Evolutionary conservation across 208 protist genomes (phyloP).

Genomic region (Angomonas deanei): DNA sequence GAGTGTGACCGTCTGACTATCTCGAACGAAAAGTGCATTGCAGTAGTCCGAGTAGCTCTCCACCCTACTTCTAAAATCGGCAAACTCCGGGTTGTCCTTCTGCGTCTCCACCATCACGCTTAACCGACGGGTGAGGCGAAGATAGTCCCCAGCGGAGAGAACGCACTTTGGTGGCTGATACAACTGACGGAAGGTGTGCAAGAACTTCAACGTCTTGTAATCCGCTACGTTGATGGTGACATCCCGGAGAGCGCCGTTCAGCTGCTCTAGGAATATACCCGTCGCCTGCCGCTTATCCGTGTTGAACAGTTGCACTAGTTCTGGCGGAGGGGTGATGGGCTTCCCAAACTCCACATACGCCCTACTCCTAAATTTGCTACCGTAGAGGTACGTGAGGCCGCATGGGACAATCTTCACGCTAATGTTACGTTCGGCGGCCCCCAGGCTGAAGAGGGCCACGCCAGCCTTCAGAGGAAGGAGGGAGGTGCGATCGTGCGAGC

Average conservation of each 20-base stretch:
- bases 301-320: slow-evolving; percentile 65
- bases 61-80: slow-evolving; percentile 66
- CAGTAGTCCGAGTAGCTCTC: slow-evolving; percentile 83
- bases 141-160: slow-evolving; percentile 70
- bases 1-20: slow-evolving; percentile 83
- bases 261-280: slow-evolving; percentile 68
- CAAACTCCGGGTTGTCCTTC: slow-evolving; percentile 52
- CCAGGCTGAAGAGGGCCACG: slow-evolving; percentile 91
- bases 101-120: slow-evolving; percentile 64
- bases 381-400: slow-evolving; percentile 90
- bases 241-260: slow-evolving; percentile 71
- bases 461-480: slow-evolving; percentile 94
- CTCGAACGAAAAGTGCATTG: slow-evolving; percentile 70
- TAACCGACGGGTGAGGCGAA: slow-evolving; percentile 81
- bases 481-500: slow-evolving; percentile 92
- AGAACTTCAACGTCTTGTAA: slow-evolving; percentile 82
- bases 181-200: slow-evolving; percentile 87
- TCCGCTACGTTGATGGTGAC: slow-evolving; percentile 91
- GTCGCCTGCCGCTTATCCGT: slow-evolving; percentile 81
- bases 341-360: slow-evolving; percentile 88
- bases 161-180: slow-evolving; percentile 82
- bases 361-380: slow-evolving; percentile 89
- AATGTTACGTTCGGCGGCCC: slow-evolving; percentile 78
- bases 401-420: slow-evolving; percentile 84
- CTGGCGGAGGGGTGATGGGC: slow-evolving; percentile 63